Conservation (phyloP, 73 alveolate genomes). For the Uronychia binucleata region DNA sequence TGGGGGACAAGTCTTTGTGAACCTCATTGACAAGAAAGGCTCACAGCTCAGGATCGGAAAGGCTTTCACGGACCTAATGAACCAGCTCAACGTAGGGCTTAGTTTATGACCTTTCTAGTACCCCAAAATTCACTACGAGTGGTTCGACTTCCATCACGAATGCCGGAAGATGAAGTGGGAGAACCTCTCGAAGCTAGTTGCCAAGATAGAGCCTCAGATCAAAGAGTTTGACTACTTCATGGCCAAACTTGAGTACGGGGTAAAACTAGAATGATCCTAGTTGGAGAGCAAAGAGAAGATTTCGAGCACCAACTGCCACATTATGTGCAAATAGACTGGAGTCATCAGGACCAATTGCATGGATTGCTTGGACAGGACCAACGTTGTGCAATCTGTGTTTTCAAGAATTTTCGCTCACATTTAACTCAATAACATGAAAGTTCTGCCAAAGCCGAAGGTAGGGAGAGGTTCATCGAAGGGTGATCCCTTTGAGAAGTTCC, state of each 20-base stretch:
- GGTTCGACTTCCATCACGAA: constrained; percentile 99
- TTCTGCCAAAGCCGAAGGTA: constrained; percentile 70
- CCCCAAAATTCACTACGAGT: constrained; percentile 73
- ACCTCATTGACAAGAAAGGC: constrained; percentile 89
- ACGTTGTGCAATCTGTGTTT: constrained; percentile 93
- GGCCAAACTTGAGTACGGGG: constrained; percentile 23
- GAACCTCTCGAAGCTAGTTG: constrained; percentile 81
- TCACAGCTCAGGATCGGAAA: constrained; percentile 86
- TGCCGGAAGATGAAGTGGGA: constrained; percentile 96
- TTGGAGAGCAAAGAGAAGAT: constrained; percentile 37
- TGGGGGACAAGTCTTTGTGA: constrained; percentile 81
- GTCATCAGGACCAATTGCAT: constrained; percentile 95
- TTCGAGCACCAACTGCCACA: constrained; percentile 1
- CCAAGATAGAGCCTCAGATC: constrained; percentile 60
- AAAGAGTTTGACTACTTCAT: constrained; percentile 67
- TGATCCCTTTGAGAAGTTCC: constrained; percentile 89
- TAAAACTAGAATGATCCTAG: not conserved
- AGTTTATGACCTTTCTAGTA: not conserved
- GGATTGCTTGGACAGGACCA: constrained; percentile 98
- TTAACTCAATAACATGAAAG: constrained; percentile 64
- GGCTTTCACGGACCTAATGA: constrained; percentile 73
- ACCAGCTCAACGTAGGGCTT: constrained; percentile 44
- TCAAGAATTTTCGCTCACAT: constrained; percentile 75
- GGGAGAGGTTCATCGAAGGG: too few species aligned
- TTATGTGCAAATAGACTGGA: constrained; percentile 71